phyloP scores from a whole-genome alignment of 2,329 filamentous ascomycete species.

The Fusarium staphyleae region DNA sequence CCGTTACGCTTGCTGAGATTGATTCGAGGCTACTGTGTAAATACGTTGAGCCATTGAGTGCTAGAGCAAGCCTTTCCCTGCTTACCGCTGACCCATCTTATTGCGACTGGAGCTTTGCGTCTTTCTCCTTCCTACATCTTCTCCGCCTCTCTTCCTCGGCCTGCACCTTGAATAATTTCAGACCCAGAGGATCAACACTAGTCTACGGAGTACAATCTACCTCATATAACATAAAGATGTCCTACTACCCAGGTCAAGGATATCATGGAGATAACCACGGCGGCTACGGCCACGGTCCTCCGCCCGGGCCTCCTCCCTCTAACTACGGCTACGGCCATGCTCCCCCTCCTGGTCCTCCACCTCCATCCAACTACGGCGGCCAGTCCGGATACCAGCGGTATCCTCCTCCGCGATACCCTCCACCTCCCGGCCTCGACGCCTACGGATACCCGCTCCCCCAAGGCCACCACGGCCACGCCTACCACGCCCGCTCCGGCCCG shows the following conservation, averaged over 20 bases:
- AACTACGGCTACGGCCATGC: conserved; percentile 34
- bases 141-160: conserved; percentile 1
- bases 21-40: conserved; percentile 7
- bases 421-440: conserved; percentile 52
- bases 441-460: conserved; percentile 55
- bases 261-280: conserved; percentile 47
- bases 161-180: conserved; percentile 8
- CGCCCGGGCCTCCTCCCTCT: conserved; percentile 38
- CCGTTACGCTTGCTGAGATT: conserved; percentile 4
- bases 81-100: conserved; percentile 13
- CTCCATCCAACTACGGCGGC: conserved; percentile 27
- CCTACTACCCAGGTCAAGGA: conserved; percentile 52
- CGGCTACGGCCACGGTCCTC: conserved; percentile 40
- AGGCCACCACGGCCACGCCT: conserved; percentile 38
- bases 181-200: conserved; percentile 6
- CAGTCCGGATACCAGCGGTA: conserved; percentile 39
- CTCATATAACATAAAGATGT: conserved; percentile 42
- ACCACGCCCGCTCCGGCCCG: conserved; percentile 44
- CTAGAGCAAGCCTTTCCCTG: conserved; percentile 1
- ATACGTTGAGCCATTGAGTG: background rate
- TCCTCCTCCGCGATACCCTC: conserved; percentile 48
- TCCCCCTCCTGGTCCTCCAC: conserved; percentile 23
- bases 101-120: conserved; percentile 10
- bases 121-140: conserved; percentile 23
- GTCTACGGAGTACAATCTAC: no score